Percentiles rank a stretch among this genome's conserved stretches.
Conservation (phyloP, 2,329 filamentous ascomycete species). For the Fusarium tuaranense region DNA sequence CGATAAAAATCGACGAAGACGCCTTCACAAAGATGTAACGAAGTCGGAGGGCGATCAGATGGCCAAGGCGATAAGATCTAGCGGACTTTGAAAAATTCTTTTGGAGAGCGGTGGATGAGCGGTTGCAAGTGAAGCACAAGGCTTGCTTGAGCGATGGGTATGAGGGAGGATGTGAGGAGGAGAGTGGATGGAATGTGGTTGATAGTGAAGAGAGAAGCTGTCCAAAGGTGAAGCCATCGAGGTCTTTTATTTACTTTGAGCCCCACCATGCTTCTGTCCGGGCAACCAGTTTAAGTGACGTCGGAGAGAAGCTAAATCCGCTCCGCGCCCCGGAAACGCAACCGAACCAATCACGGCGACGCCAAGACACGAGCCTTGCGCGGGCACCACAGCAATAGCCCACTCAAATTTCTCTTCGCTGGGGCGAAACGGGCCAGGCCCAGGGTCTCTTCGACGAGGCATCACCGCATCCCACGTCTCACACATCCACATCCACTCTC, state of each 20-base stretch:
- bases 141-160: slow-evolving; percentile 27
- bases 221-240: slow-evolving; percentile 29
- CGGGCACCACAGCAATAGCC: slow-evolving; percentile 26
- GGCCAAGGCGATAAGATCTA: slow-evolving; percentile 63
- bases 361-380: slow-evolving; percentile 16
- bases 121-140: slow-evolving; percentile 39
- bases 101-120: slow-evolving; percentile 38
- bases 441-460: slow-evolving; percentile 32
- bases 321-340: slow-evolving; percentile 29
- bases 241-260: slow-evolving; percentile 61
- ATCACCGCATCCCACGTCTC: slow-evolving; percentile 31
- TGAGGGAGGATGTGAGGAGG: slow-evolving; percentile 13
- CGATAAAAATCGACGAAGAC: slow-evolving; percentile 57
- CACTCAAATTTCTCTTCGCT: slow-evolving; percentile 36
- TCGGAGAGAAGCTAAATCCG: slow-evolving; percentile 36
- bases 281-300: slow-evolving; percentile 48
- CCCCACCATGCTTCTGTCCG: slow-evolving; percentile 50
- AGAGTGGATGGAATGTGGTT: slow-evolving; percentile 37
- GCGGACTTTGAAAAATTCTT: slow-evolving; percentile 52
- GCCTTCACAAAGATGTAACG: slow-evolving; percentile 54
- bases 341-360: slow-evolving; percentile 28
- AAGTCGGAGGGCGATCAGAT: slow-evolving; percentile 64
- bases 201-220: slow-evolving; percentile 42
- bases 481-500: slow-evolving; percentile 13
- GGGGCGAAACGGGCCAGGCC: slow-evolving; percentile 19